phyloP scores from a whole-genome alignment of 176 grass and related monocot genomes.

The Hyparrhenia diplandra region DNA sequence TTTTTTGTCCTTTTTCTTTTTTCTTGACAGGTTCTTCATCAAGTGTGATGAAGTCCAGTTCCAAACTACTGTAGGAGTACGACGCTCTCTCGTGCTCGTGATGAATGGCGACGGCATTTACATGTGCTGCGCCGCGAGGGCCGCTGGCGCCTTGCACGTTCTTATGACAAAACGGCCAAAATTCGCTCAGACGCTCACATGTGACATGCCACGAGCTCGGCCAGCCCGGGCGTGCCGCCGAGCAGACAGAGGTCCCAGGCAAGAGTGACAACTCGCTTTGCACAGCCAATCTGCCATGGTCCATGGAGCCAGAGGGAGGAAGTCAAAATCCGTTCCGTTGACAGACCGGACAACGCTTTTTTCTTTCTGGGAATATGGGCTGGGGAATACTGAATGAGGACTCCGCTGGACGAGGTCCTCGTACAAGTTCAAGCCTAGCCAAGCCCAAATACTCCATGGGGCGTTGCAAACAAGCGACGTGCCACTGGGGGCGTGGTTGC shows the following conservation, averaged over 20 bases:
- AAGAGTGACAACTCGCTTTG: background rate
- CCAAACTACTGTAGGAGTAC: too few species aligned
- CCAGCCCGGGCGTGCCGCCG: background rate
- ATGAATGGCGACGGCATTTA: too few species aligned
- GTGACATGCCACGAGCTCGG: slow-evolving; percentile 10
- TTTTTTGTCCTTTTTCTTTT: too few species aligned
- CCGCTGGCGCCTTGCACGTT: background rate
- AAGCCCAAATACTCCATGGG: too few species aligned
- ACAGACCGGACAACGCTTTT: background rate
- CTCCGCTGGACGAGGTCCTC: background rate
- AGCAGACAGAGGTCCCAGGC: background rate
- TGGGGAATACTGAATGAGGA: too few species aligned
- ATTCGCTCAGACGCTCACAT: too few species aligned
- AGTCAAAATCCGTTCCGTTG: background rate
- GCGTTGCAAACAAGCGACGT: background rate
- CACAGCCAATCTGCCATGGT: background rate
- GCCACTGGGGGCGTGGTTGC: background rate
- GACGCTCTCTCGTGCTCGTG: too few species aligned
- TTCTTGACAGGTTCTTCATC: too few species aligned
- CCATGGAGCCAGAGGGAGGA: background rate
- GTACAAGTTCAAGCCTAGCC: too few species aligned
- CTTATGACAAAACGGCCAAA: slow-evolving; percentile 9
- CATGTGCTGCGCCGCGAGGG: too few species aligned
- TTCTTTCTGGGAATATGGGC: too few species aligned
- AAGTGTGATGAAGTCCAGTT: too few species aligned